phyloP scores from a whole-genome alignment of 1,284 basidiomycete genomes.

The Ustilago tritici region DNA sequence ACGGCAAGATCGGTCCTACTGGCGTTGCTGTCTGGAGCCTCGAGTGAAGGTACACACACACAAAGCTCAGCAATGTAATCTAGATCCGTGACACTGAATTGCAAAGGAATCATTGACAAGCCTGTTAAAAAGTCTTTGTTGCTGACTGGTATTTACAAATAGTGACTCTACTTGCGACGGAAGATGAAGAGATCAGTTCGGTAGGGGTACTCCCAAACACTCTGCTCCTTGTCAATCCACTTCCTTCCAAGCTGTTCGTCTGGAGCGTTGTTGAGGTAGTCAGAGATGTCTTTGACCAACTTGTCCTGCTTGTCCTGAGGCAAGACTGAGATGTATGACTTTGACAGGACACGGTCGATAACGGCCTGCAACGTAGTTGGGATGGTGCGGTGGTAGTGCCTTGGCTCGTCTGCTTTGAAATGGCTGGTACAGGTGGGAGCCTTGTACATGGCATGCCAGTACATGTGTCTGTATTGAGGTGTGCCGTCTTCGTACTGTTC shows the following conservation, averaged over 20 bases:
- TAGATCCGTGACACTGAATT: neutral
- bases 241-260: constrained; percentile 50
- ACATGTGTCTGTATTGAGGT: constrained; percentile 64
- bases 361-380: constrained; percentile 59
- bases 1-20: constrained; percentile 32
- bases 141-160: neutral
- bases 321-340: constrained; percentile 62
- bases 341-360: constrained; percentile 52
- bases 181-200: constrained; percentile 53
- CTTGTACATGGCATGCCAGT: constrained; percentile 64
- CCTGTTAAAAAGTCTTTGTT: neutral
- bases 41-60: constrained; percentile 7
- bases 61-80: neutral
- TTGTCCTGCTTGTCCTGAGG: constrained; percentile 42
- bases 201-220: constrained; percentile 61
- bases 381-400: constrained; percentile 49
- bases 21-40: constrained; percentile 44
- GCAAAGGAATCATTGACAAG: neutral
- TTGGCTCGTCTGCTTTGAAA: constrained; percentile 44
- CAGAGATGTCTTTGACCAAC: constrained; percentile 27
- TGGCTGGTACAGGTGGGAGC: constrained; percentile 27
- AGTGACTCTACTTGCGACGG: constrained; percentile 27
- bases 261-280: constrained; percentile 34
- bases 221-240: constrained; percentile 63
- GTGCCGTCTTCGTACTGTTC: constrained; percentile 60